A percentile compares a stretch with the other conserved stretches of the same genome.
These are phyloP conservation scores for Nannochloris sp. DNA, from an alignment of 139 green algal genomes.

Conservation along the genomic window DNA sequence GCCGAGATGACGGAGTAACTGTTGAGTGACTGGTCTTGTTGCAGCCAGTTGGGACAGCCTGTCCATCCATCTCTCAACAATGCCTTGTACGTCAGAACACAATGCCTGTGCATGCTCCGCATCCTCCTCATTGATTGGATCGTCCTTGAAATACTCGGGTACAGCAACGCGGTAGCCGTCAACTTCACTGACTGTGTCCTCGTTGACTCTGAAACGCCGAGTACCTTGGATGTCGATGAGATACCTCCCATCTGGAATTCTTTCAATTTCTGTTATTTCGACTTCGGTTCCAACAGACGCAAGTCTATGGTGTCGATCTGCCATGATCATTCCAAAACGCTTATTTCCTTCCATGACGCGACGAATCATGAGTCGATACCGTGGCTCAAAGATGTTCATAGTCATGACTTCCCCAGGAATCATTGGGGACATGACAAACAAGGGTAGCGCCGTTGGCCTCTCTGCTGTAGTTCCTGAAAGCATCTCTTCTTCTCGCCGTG, in stretches of 20 bases:
- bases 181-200: constrained; percentile 32
- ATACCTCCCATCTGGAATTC: constrained; percentile 64
- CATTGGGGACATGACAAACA: constrained; percentile 86
- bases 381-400: constrained; percentile 94
- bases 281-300: constrained; percentile 45
- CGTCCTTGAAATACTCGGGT: constrained; percentile 24
- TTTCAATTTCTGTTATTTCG: constrained; percentile 68
- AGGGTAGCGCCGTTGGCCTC: constrained; percentile 24
- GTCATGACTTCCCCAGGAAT: constrained; percentile 73
- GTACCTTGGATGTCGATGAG: constrained; percentile 58
- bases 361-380: constrained; percentile 85
- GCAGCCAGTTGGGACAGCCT: constrained; percentile 14
- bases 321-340: constrained; percentile 62
- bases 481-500: constrained; percentile 12
- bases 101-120: constrained; percentile 10
- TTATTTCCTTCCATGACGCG: constrained; percentile 63
- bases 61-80: neutral
- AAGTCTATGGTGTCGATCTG: constrained; percentile 19
- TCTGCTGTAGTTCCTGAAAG: neutral
- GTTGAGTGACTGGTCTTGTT: constrained; percentile 9
- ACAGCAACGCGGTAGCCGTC: constrained; percentile 65
- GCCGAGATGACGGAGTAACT: constrained; percentile 28
- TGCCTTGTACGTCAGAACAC: neutral
- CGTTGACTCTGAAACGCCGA: constrained; percentile 39
- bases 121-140: neutral